Evolutionary conservation across 768 basidiomycete species (phyloP), one percentile per base, ranked within the genome.

Genomic region (Lactarius hatsudake): DNA sequence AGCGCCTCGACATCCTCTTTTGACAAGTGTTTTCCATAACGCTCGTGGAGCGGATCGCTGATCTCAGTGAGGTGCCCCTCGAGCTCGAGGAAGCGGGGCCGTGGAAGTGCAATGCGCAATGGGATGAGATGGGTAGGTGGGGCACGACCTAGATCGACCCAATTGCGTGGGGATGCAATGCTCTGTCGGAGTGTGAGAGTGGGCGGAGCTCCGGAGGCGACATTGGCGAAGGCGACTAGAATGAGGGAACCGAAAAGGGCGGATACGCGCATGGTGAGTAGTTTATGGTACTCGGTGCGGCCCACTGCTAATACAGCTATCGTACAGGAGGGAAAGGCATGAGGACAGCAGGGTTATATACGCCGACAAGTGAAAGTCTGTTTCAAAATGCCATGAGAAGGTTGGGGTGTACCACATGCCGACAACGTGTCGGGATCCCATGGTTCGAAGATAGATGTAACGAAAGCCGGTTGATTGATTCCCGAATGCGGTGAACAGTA

Each of bases 1-100:
- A 88, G 77, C 3, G 68, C 78, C 58, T 88, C 86, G 2, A 86
- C 84, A 64, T 87, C 82, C 59, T 82, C 82, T 73, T 86, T 87
- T 54, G 86, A 83, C 58, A 89, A 72, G 36, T 75, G 75, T 7
- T 68, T 38, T 2, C 75, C 73, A 26, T 75, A 75, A 26, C 74
- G 69, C 18, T 20, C 56, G 59, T 71, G 67, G 34, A 32, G 42
- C 5, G 75, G 75, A 64, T 74, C 69, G 59, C 73, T 74, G 12
- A 73, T 69, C 59, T 76, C 71, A 26, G 66, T 68, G 30, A 75
- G 67, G 28, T 69, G 69, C 43, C 57, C 32, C 57, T 76, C 75
- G 43, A 76, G 67, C 54, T 65, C 65, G 15, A 62, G 36, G 43
- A 75, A 75, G 38, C 71, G 66, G 8, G 56, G 53, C 65, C 72